These are phyloP conservation scores for Cytospora piceae DNA, from an alignment of 2,329 filamentous ascomycete genomes.

Conservation along the genomic window DNA sequence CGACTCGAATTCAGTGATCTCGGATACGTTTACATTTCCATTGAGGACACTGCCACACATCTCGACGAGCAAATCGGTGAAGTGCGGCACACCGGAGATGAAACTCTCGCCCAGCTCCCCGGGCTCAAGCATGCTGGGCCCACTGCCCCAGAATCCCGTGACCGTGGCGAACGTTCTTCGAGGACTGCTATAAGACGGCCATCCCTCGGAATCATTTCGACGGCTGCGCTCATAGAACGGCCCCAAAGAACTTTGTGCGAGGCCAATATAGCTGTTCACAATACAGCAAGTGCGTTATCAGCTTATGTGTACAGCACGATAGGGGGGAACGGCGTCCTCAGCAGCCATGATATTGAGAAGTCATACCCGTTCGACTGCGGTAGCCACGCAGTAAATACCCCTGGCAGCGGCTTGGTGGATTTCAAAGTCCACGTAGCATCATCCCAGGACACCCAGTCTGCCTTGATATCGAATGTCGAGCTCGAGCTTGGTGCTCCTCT, in stretches of 20 bases:
- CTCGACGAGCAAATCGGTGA: conserved; percentile 26
- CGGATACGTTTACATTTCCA: conserved; percentile 12
- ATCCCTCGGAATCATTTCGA: conserved; percentile 27
- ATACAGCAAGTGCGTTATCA: conserved; percentile 4
- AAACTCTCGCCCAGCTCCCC: conserved; percentile 26
- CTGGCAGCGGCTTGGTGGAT: conserved; percentile 27
- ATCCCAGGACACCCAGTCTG: conserved; percentile 29
- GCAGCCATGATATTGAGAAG: background rate
- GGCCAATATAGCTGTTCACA: conserved; percentile 27
- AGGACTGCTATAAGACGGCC: conserved; percentile 25
- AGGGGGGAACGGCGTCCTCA: conserved; percentile 6
- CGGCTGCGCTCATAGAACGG: conserved; percentile 28
- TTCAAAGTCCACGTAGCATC: conserved; percentile 27
- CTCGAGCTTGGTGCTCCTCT: conserved; percentile 15
- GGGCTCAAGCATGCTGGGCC: conserved; percentile 25
- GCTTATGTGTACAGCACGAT: conserved; percentile 4
- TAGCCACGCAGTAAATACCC: conserved; percentile 27
- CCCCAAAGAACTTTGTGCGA: conserved; percentile 26
- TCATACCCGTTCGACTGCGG: conserved; percentile 28
- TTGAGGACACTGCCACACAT: conserved; percentile 22
- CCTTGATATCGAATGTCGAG: conserved; percentile 24
- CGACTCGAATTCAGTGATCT: conserved; percentile 27
- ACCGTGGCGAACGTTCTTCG: conserved; percentile 28
- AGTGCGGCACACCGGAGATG: conserved; percentile 27
- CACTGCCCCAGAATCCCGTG: conserved; percentile 28